Evolutionary conservation across 2,329 filamentous ascomycete species (phyloP).

Genomic region (Zasmidium citrigriseum): DNA sequence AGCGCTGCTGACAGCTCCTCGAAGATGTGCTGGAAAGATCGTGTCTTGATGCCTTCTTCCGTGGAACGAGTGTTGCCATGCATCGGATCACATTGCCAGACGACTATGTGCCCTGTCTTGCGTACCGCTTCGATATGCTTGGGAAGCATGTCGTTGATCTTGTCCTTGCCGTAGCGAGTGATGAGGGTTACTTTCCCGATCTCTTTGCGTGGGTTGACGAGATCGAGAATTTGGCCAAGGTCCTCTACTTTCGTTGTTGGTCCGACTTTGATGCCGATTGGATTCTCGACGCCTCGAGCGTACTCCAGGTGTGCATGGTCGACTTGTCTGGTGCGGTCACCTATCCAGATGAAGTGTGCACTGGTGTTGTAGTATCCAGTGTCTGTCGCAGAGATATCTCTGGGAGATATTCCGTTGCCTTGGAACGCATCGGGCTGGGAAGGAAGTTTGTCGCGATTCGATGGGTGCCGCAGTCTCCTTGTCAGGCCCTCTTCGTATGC

Average conservation of each 20-base stretch:
- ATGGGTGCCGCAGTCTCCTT: slow-evolving; percentile 68
- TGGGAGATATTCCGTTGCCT: neutral
- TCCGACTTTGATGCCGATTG: slow-evolving; percentile 94
- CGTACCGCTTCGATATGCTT: slow-evolving; percentile 87
- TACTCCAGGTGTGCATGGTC: slow-evolving; percentile 95
- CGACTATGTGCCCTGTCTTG: slow-evolving; percentile 71
- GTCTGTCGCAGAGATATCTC: slow-evolving; percentile 20
- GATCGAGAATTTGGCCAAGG: slow-evolving; percentile 75
- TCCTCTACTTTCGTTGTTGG: slow-evolving; percentile 78
- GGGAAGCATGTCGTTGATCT: slow-evolving; percentile 74
- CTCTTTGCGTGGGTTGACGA: slow-evolving; percentile 79
- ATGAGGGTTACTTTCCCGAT: slow-evolving; percentile 94
- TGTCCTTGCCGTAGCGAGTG: slow-evolving; percentile 84
- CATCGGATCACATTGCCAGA: slow-evolving; percentile 99
- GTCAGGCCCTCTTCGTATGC: slow-evolving; percentile 93
- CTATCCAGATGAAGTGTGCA: slow-evolving; percentile 97
- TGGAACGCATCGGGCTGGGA: neutral
- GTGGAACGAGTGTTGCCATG: slow-evolving; percentile 77
- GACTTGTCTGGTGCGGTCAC: slow-evolving; percentile 90
- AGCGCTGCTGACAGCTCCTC: slow-evolving; percentile 82
- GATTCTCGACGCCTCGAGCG: slow-evolving; percentile 94
- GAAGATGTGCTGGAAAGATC: slow-evolving; percentile 87
- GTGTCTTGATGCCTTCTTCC: slow-evolving; percentile 80
- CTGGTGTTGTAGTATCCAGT: slow-evolving; percentile 90
- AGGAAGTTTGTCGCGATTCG: slow-evolving; percentile 39